Conservation (phyloP, 306 rosid species). For the Citrullus colocynthis region DNA sequence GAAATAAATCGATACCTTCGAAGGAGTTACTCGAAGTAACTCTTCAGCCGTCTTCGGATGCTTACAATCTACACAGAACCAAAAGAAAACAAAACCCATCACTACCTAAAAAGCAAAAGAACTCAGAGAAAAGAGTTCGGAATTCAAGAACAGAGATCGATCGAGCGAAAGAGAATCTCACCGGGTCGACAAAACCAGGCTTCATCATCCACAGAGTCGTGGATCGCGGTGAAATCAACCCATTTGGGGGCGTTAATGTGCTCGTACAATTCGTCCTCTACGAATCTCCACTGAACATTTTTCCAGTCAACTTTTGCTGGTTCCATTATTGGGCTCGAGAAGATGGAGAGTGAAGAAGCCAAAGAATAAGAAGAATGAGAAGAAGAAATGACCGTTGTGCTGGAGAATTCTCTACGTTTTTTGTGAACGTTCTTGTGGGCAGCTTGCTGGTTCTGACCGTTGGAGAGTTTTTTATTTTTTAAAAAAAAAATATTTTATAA, state of each 20-base stretch:
- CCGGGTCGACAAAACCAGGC: conserved; percentile 90
- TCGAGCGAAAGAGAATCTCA: neutral
- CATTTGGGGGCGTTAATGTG: conserved; percentile 86
- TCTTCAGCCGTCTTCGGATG: conserved; percentile 83
- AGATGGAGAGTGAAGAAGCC: neutral
- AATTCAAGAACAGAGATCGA: neutral
- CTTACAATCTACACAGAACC: conserved; percentile 50
- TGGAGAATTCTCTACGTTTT: neutral
- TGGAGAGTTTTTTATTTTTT: conserved; percentile 15
- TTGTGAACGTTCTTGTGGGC: conserved; percentile 1
- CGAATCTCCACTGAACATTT: conserved; percentile 63
- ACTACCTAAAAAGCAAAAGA: neutral
- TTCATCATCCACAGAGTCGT: conserved; percentile 28
- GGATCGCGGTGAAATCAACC: conserved; percentile 66
- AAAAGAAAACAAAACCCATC: conserved; percentile 1
- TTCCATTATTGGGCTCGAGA: conserved; percentile 49
- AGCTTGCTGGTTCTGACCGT: conserved; percentile 43
- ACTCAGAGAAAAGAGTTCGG: neutral
- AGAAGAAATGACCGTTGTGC: conserved; percentile 45
- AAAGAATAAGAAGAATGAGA: neutral
- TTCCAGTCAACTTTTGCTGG: conserved; percentile 96
- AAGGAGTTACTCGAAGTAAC: conserved; percentile 59
- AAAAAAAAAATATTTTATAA: neutral
- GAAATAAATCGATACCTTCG: conserved; percentile 37
- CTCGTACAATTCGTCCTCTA: conserved; percentile 63